Conservation (phyloP, 805 yeast species). For the Candida hungchunana region DNA sequence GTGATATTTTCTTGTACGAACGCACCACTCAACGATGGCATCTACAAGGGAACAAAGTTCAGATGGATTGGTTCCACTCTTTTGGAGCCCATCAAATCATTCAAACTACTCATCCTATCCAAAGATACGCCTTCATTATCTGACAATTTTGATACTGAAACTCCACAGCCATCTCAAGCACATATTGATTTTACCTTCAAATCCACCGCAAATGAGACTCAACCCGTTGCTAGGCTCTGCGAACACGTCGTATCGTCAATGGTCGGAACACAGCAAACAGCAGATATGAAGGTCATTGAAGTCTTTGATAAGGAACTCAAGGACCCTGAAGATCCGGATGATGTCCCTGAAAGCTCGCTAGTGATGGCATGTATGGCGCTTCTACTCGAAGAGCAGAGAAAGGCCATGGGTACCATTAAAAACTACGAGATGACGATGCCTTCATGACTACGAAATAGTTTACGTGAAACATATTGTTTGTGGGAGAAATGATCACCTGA, state of each 20-base stretch:
- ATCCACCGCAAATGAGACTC: slow-evolving; percentile 13
- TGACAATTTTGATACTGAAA: slow-evolving; percentile 14
- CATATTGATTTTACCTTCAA: slow-evolving; percentile 3
- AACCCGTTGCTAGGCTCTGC: slow-evolving; percentile 23
- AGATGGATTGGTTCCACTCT: slow-evolving; percentile 38
- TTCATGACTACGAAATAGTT: neutral
- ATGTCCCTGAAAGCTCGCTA: slow-evolving; percentile 18
- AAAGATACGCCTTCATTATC: slow-evolving; percentile 31
- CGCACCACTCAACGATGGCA: slow-evolving; percentile 32
- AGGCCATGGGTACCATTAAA: slow-evolving; percentile 21
- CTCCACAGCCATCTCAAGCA: slow-evolving; percentile 8
- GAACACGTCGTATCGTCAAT: slow-evolving; percentile 17
- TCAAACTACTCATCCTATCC: slow-evolving; percentile 31
- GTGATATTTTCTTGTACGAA: slow-evolving; percentile 29
- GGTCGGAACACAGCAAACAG: slow-evolving; percentile 14
- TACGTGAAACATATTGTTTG: neutral
- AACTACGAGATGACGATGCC: slow-evolving; percentile 18
- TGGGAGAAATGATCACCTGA: neutral
- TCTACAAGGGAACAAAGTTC: slow-evolving; percentile 28
- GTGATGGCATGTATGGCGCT: slow-evolving; percentile 24
- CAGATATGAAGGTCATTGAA: slow-evolving; percentile 23
- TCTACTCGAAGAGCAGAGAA: slow-evolving; percentile 25
- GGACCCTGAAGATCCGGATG: slow-evolving; percentile 12
- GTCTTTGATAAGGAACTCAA: slow-evolving; percentile 9
- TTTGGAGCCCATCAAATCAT: slow-evolving; percentile 27